A percentile compares a stretch with the other conserved stretches of the same genome.
phyloP scores from a whole-genome alignment of 2,329 filamentous ascomycete species.

The Ustulina deusta region DNA sequence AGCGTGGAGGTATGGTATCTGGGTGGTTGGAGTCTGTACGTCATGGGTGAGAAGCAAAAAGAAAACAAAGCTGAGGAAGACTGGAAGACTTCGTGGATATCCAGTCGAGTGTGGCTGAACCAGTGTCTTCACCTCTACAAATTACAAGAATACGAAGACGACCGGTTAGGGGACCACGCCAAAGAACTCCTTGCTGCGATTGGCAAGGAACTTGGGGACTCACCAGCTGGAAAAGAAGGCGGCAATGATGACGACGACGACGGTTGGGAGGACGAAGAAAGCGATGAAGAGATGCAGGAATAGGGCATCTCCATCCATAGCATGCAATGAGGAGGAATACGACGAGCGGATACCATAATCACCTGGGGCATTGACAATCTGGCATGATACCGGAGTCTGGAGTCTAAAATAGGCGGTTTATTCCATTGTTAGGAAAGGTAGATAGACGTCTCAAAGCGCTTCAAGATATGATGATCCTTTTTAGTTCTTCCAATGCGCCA shows the following conservation, averaged over 20 bases:
- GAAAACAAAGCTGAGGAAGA: conserved; percentile 59
- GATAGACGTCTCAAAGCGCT: conserved; percentile 34
- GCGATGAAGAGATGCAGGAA: conserved; percentile 70
- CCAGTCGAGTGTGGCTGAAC: conserved; percentile 84
- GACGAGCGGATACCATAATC: conserved; percentile 45
- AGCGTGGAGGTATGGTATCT: conserved; percentile 98
- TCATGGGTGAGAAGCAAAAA: conserved; percentile 78
- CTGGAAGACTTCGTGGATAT: conserved; percentile 74
- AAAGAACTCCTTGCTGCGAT: conserved; percentile 75
- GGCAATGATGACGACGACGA: conserved; percentile 68
- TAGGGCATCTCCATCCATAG: conserved; percentile 35
- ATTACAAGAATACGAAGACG: conserved; percentile 85
- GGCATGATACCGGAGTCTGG: conserved; percentile 47
- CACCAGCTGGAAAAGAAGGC: conserved; percentile 66
- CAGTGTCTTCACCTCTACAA: conserved; percentile 85
- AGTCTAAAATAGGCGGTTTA: conserved; percentile 41
- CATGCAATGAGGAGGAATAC: conserved; percentile 14
- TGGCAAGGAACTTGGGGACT: conserved; percentile 72
- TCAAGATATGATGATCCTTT: conserved; percentile 34
- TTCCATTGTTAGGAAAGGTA: conserved; percentile 27
- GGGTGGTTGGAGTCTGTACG: conserved; percentile 90
- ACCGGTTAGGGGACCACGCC: conserved; percentile 79
- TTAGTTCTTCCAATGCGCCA: conserved; percentile 38
- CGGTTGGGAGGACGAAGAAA: conserved; percentile 59
- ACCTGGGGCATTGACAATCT: conserved; percentile 36